phyloP scores from a whole-genome alignment of 108 stramenopile species.

The Parietichytrium sp. region DNA sequence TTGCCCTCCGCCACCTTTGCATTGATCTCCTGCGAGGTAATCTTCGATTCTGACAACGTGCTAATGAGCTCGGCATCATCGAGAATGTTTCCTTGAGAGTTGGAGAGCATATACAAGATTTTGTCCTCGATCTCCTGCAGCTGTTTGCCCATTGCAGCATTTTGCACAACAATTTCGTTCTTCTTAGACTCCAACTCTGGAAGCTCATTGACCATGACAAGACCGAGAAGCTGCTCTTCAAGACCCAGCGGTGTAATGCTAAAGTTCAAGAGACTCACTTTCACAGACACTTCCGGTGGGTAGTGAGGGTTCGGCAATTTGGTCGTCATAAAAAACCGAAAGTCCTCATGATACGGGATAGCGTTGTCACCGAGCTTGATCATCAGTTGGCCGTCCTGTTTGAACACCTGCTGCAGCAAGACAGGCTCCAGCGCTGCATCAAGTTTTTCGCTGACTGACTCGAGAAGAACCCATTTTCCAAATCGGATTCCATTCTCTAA shows the following conservation, averaged over 20 bases:
- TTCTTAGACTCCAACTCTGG: constrained; percentile 66
- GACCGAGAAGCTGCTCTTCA: constrained; percentile 61
- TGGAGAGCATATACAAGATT: constrained; percentile 59
- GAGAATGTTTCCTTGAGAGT: constrained; percentile 61
- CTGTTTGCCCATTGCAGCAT: constrained; percentile 50
- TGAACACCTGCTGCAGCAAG: constrained; percentile 67
- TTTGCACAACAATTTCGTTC: constrained; percentile 53
- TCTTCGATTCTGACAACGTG: constrained; percentile 58
- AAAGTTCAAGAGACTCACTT: constrained; percentile 62
- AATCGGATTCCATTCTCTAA: constrained; percentile 69
- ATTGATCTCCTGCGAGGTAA: constrained; percentile 52
- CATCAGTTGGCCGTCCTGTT: constrained; percentile 70
- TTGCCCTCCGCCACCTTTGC: constrained; percentile 61
- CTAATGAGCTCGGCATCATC: constrained; percentile 58
- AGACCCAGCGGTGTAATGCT: constrained; percentile 63
- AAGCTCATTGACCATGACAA: constrained; percentile 61
- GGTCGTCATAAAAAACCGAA: constrained; percentile 66
- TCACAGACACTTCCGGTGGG: constrained; percentile 61
- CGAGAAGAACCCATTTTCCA: constrained; percentile 69
- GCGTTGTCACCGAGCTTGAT: constrained; percentile 67
- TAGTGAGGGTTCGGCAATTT: constrained; percentile 63
- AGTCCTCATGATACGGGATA: constrained; percentile 65
- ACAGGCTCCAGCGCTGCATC: constrained; percentile 71
- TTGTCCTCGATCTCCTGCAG: constrained; percentile 61
- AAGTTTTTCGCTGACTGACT: constrained; percentile 65